These are phyloP conservation scores for Huntiella savannae DNA, from an alignment of 2,329 filamentous ascomycete species.

Conservation along the genomic window DNA sequence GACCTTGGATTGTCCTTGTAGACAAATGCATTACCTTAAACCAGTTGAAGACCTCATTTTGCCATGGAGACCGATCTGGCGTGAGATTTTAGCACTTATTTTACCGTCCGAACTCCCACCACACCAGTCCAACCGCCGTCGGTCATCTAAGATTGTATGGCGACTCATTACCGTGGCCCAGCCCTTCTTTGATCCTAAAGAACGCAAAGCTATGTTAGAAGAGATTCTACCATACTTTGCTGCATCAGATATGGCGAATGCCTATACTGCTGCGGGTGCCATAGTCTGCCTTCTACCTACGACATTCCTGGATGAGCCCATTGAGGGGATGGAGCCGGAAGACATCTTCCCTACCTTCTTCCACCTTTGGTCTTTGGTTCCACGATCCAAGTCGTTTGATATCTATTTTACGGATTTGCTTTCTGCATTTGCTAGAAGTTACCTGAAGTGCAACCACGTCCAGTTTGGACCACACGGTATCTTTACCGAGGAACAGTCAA, in stretches of 20 bases:
- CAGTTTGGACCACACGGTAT: slow-evolving; percentile 75
- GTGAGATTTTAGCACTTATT: slow-evolving; percentile 79
- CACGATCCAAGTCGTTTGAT: slow-evolving; percentile 73
- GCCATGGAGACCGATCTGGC: slow-evolving; percentile 86
- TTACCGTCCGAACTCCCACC: slow-evolving; percentile 64
- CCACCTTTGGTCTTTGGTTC: slow-evolving; percentile 87
- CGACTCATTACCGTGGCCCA: slow-evolving; percentile 84
- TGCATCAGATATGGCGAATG: slow-evolving; percentile 77
- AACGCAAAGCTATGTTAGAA: slow-evolving; percentile 63
- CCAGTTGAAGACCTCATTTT: slow-evolving; percentile 75
- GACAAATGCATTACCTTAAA: slow-evolving; percentile 55
- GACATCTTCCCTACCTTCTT: slow-evolving; percentile 87
- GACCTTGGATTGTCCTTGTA: neutral
- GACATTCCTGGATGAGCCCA: slow-evolving; percentile 50
- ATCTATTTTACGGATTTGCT: slow-evolving; percentile 76
- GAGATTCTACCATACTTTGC: slow-evolving; percentile 77
- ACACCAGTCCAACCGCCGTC: slow-evolving; percentile 35
- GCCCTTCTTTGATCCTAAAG: slow-evolving; percentile 76
- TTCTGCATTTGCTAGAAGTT: slow-evolving; percentile 72
- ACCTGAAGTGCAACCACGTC: slow-evolving; percentile 53
- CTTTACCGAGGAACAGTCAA: slow-evolving; percentile 80
- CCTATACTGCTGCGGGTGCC: slow-evolving; percentile 77
- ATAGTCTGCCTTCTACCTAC: slow-evolving; percentile 82
- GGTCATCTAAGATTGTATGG: slow-evolving; percentile 47
- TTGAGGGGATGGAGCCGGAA: slow-evolving; percentile 62